These are phyloP conservation scores for Dalbergia oliveri DNA, from an alignment of 306 rosid species.

Conservation along the genomic window DNA sequence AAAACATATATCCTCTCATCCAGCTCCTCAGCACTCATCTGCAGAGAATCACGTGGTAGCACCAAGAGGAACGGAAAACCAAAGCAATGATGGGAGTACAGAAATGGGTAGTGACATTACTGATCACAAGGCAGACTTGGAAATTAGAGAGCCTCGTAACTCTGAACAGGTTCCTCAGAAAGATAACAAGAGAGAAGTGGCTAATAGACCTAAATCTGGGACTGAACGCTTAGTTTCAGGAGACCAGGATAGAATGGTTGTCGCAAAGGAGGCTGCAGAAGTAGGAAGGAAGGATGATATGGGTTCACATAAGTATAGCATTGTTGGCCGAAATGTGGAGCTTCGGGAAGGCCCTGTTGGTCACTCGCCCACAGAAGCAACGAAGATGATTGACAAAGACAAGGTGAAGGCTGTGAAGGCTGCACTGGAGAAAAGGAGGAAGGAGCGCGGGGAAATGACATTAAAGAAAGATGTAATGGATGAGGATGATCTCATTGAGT, in stretches of 20 bases:
- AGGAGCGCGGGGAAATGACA: constrained; percentile 64
- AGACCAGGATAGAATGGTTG: constrained; percentile 59
- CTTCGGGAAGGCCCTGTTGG: constrained; percentile 56
- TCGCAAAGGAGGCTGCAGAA: constrained; percentile 67
- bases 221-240: constrained; percentile 57
- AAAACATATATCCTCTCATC: constrained; percentile 44
- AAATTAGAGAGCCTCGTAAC: constrained; percentile 64
- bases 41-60: constrained; percentile 50
- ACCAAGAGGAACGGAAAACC: constrained; percentile 55
- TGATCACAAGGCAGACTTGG: constrained; percentile 71
- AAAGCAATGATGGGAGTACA: constrained; percentile 74
- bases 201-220: constrained; percentile 40
- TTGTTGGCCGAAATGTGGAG: constrained; percentile 45
- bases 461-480: constrained; percentile 77
- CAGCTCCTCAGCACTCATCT: constrained; percentile 42
- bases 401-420: constrained; percentile 94
- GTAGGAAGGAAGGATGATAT: constrained; percentile 47
- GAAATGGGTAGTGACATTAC: constrained; percentile 69
- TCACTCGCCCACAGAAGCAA: constrained; percentile 81
- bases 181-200: constrained; percentile 47
- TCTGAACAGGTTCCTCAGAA: constrained; percentile 53
- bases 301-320: constrained; percentile 21
- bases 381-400: constrained; percentile 82
- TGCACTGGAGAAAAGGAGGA: constrained; percentile 85
- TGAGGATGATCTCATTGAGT: constrained; percentile 94